Percentiles rank a stretch among this genome's conserved stretches.
Conservation (phyloP, 805 yeast species). For the Candida mattraensis region DNA sequence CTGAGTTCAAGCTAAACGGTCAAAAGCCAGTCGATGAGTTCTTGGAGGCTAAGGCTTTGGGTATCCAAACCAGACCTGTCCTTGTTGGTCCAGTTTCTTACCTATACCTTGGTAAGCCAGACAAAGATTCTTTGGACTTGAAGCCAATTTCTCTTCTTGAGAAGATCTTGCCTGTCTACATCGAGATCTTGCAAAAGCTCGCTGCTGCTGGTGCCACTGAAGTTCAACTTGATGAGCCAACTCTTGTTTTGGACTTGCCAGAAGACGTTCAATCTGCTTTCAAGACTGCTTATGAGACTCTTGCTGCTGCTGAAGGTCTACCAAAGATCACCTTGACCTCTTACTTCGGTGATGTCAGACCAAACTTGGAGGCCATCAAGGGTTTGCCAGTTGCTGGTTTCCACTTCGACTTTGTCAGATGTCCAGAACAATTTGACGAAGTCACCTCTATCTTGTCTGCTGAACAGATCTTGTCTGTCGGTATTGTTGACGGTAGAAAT, state of each 20-base stretch:
- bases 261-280: constrained; percentile 79
- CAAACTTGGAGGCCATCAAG: constrained; percentile 88
- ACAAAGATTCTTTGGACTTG: constrained; percentile 93
- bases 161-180: constrained; percentile 91
- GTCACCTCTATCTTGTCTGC: constrained; percentile 65
- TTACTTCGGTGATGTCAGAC: constrained; percentile 98
- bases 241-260: constrained; percentile 90
- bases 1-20: constrained; percentile 94
- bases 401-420: constrained; percentile 96
- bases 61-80: constrained; percentile 97
- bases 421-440: constrained; percentile 91
- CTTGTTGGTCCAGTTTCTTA: constrained; percentile 94
- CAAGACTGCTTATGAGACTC: constrained; percentile 81
- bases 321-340: constrained; percentile 85
- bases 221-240: constrained; percentile 98
- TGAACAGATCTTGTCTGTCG: constrained; percentile 85
- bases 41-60: constrained; percentile 96
- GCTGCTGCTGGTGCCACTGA: constrained; percentile 92
- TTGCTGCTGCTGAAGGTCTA: constrained; percentile 63
- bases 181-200: constrained; percentile 82
- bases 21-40: constrained; percentile 96
- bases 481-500: constrained; percentile 99
- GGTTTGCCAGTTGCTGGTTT: constrained; percentile 89
- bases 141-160: constrained; percentile 89
- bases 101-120: constrained; percentile 95